Evolutionary conservation across 139 green algal genomes (phyloP).

Genomic region (Haematococcus lacustris): DNA sequence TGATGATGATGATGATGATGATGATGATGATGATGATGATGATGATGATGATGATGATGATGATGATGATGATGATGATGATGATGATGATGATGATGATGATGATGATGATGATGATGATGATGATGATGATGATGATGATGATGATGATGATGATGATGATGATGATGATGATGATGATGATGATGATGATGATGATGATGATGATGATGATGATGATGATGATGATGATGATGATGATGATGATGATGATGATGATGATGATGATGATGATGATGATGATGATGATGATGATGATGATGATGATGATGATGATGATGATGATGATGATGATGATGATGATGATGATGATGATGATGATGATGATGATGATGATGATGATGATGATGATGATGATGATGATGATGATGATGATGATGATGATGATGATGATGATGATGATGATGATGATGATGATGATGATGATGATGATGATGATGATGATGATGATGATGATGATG

Average conservation of each 20-base stretch:
- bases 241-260: constrained; percentile 3
- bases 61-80: constrained; percentile 3
- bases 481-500: constrained; percentile 3
- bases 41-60: constrained; percentile 3
- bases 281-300: constrained; percentile 3
- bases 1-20: constrained; percentile 3
- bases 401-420: constrained; percentile 3
- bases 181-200: constrained; percentile 3
- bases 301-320: constrained; percentile 3
- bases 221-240: constrained; percentile 3
- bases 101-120: constrained; percentile 3
- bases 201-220: constrained; percentile 4
- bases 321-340: constrained; percentile 4
- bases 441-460: constrained; percentile 4
- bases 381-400: constrained; percentile 4
- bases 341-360: constrained; percentile 3
- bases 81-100: constrained; percentile 4
- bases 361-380: constrained; percentile 3
- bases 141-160: constrained; percentile 4
- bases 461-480: constrained; percentile 3
- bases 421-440: constrained; percentile 3
- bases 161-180: constrained; percentile 3
- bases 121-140: constrained; percentile 3
- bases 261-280: constrained; percentile 4
- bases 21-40: constrained; percentile 4